Conservation (phyloP, 768 basidiomycete genomes). For the Collybiopsis luxurians region DNA sequence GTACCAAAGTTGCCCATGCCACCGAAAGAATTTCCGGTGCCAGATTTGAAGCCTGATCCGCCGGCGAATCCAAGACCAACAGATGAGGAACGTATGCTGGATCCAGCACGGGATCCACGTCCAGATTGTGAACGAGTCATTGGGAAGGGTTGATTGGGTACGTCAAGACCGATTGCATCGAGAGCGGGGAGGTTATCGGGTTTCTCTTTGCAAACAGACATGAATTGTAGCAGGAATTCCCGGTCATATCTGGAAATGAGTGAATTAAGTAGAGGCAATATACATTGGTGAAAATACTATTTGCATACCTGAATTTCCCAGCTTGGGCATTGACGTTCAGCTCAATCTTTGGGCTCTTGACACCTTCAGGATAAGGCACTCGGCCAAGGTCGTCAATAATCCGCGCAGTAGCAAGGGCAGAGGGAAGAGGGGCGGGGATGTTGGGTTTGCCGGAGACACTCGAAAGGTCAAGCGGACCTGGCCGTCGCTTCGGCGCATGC, state of each 20-base stretch:
- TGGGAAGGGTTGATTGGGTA: conserved; percentile 43
- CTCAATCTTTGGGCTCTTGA: conserved; percentile 78
- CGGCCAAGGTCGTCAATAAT: conserved; percentile 79
- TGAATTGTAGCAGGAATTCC: conserved; percentile 96
- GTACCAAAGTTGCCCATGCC: conserved; percentile 73
- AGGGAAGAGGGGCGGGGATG: conserved; percentile 48
- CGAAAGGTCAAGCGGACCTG: conserved; percentile 72
- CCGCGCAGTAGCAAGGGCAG: conserved; percentile 77
- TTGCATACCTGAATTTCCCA: conserved; percentile 79
- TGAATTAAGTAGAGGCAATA: background rate
- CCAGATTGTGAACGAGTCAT: conserved; percentile 67
- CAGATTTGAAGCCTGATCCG: conserved; percentile 50
- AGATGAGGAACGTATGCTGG: conserved; percentile 39
- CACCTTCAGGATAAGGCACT: conserved; percentile 79
- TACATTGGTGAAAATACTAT: background rate
- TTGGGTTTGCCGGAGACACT: conserved; percentile 41
- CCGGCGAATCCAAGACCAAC: conserved; percentile 26
- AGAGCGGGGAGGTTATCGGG: conserved; percentile 87
- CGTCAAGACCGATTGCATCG: conserved; percentile 89
- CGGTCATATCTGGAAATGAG: conserved; percentile 76
- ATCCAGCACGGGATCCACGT: conserved; percentile 41
- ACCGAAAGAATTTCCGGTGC: conserved; percentile 38
- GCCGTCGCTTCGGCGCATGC: conserved; percentile 51
- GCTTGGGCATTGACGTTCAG: conserved; percentile 82
- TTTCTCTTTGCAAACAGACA: conserved; percentile 92